A percentile compares a stretch with the other conserved stretches of the same genome.
These are phyloP conservation scores for Candida jianshihensis DNA, from an alignment of 805 yeast species.

Conservation along the genomic window DNA sequence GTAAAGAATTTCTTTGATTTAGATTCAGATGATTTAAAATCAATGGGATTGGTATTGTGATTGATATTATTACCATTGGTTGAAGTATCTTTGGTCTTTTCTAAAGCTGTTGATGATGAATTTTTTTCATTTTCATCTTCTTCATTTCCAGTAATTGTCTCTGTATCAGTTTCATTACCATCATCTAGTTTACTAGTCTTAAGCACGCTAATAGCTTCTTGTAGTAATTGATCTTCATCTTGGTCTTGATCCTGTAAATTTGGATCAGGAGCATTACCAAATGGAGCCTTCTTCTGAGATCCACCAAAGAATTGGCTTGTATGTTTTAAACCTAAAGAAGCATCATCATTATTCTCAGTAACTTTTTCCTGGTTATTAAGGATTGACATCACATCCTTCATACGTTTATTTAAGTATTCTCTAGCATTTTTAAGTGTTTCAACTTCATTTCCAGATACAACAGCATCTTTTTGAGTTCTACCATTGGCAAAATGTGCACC, in stretches of 20 bases:
- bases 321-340: not conserved
- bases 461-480: not conserved
- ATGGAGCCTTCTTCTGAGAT: not conserved
- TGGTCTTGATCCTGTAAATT: not conserved
- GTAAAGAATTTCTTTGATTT: not conserved
- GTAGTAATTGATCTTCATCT: not conserved
- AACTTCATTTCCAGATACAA: slow-evolving; percentile 1
- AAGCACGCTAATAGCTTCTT: not conserved
- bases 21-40: not conserved
- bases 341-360: slow-evolving; percentile 6
- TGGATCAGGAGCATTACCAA: not conserved
- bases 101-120: too few species aligned
- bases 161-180: not conserved
- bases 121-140: not conserved
- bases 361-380: slow-evolving; percentile 17
- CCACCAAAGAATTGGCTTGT: not conserved
- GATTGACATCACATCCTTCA: slow-evolving; percentile 23
- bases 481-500: slow-evolving; percentile 3
- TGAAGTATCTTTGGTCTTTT: too few species aligned
- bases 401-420: slow-evolving; percentile 19
- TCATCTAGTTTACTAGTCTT: not conserved
- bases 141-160: not conserved
- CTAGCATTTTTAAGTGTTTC: slow-evolving; percentile 19
- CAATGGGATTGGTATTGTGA: not conserved
- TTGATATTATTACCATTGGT: not conserved